Base-by-base conservation (phyloP, 495 filamentous ascomycete species). In the Podospora fimiseda region DNA sequence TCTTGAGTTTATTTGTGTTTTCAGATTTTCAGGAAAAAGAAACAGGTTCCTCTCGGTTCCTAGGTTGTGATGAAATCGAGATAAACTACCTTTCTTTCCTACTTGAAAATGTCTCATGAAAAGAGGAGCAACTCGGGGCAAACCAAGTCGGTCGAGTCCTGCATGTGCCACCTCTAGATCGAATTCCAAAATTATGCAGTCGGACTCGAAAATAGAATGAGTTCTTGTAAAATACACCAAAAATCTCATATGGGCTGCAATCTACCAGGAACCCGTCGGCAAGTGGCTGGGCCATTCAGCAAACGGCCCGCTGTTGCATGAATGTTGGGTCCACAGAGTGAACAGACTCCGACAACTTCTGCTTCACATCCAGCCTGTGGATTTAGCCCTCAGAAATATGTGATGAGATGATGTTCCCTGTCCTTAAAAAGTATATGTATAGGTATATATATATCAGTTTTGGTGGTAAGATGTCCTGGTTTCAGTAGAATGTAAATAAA, bases 341-440 rank as follows among this genome's bases (percentile, higher is more conserved):
- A 52, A 54, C 54, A 50, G 48, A 54, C 52, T 58, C 54, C 40
- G 50, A 61, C 59, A 53, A 38, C 41, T n/a, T 53, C 36, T 58
- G 55, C 55, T 15, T 56, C 58, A 61, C 41, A 52, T 57, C 36
- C 24, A 51, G 48, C 49, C 54, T 40, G 33, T 42, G 38, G 38
- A 44, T 51, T 58, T 57, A 58, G 46, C 59, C 55, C 40, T 51
- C 53, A 16, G 19, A 9, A 18, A 33, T 6, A n/a, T n/a, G n/a
- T n/a, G n/a, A n/a, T n/a, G n/a, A n/a, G n/a, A n/a, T n/a, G n/a
- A n/a, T n/a, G n/a, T n/a, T n/a, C n/a, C n/a, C n/a, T n/a, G n/a
- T n/a, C n/a, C n/a, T n/a, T n/a, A n/a, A n/a, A n/a, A n/a, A n/a
- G n/a, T n/a, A n/a, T n/a, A n/a, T n/a, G n/a, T n/a, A n/a, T n/a